Evolutionary conservation across 495 filamentous ascomycete species (phyloP).

Genomic region (Parachaetomium inaequale): DNA sequence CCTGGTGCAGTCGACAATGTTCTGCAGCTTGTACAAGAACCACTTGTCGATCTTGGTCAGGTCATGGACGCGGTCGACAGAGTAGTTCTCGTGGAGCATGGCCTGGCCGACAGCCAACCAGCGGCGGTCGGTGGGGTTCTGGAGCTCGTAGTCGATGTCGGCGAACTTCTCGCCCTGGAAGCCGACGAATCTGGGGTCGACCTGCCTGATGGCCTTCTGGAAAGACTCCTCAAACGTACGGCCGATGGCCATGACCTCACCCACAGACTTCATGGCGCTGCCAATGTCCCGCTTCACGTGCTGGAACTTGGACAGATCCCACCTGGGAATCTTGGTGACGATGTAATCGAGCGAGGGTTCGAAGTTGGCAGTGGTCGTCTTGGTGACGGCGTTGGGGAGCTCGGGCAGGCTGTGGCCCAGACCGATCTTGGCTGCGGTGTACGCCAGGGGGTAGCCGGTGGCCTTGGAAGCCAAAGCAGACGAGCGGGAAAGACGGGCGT

Average conservation of each 20-base stretch:
- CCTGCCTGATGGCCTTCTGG: constrained; percentile 95
- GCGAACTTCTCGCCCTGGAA: constrained; percentile 96
- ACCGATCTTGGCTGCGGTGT: constrained; percentile 95
- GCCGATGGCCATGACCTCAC: constrained; percentile 98
- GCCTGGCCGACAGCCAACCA: constrained; percentile 98
- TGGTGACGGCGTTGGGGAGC: constrained; percentile 94
- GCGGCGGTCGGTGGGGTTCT: constrained; percentile 88
- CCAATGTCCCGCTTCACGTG: constrained; percentile 97
- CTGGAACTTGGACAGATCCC: constrained; percentile 98
- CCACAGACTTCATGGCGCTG: constrained; percentile 96
- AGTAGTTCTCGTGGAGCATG: constrained; percentile 94
- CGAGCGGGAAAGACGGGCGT: constrained; percentile 90
- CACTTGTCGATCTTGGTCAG: constrained; percentile 94
- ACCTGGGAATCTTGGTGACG: constrained; percentile 96
- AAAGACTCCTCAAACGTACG: constrained; percentile 99
- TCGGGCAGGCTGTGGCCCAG: constrained; percentile 92
- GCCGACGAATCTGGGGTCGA: constrained; percentile 85
- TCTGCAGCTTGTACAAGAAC: constrained; percentile 97
- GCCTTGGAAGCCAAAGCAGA: constrained; percentile 95
- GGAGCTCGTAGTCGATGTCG: constrained; percentile 81
- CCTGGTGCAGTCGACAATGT: constrained; percentile 84
- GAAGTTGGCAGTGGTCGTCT: constrained; percentile 98
- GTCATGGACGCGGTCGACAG: constrained; percentile 84
- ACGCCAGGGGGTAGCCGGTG: constrained; percentile 92
- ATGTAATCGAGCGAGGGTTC: constrained; percentile 96